Conservation (phyloP, 1,139 yeast genomes). For the Suhomyces ambrosiae region DNA sequence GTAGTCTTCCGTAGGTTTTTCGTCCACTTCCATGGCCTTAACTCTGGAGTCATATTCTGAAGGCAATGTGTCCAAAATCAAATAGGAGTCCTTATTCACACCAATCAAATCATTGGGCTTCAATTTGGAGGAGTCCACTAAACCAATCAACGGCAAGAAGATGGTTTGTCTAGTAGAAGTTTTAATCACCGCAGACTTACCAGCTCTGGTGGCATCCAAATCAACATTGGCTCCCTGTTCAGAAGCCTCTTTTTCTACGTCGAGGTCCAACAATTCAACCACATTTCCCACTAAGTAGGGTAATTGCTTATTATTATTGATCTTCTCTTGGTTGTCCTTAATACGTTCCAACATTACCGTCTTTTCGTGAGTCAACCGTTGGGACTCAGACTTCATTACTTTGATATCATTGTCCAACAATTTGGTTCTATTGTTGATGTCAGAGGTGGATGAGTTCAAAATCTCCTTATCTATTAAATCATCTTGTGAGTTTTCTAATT, state of each 20-base stretch:
- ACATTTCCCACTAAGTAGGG: conserved; percentile 98
- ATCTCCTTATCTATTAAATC: conserved; percentile 77
- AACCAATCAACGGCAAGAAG: conserved; percentile 91
- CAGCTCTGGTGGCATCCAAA: conserved; percentile 85
- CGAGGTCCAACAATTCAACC: conserved; percentile 88
- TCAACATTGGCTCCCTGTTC: conserved; percentile 97
- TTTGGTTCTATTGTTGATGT: conserved; percentile 82
- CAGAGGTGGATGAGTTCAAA: conserved; percentile 74
- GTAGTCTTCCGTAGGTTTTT: conserved; percentile 95
- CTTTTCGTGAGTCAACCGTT: conserved; percentile 89
- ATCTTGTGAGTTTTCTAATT: conserved; percentile 54
- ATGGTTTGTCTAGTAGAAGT: conserved; percentile 98
- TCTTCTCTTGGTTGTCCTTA: conserved; percentile 94
- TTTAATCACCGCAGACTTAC: conserved; percentile 97
- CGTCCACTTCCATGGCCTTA: conserved; percentile 99
- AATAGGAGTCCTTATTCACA: conserved; percentile 94
- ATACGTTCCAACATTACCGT: conserved; percentile 91
- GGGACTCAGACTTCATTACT: conserved; percentile 90
- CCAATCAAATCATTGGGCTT: conserved; percentile 98
- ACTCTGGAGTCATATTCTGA: conserved; percentile 97
- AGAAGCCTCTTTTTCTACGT: conserved; percentile 81
- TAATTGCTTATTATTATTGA: conserved; percentile 90
- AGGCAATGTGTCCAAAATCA: conserved; percentile 91
- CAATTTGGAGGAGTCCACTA: conserved; percentile 83
- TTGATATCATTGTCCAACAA: conserved; percentile 93